A percentile compares a stretch with the other conserved stretches of the same genome.
Evolutionary conservation across 352 stramenopile genomes (phyloP).

Genomic region (Phytophthora constricta): DNA sequence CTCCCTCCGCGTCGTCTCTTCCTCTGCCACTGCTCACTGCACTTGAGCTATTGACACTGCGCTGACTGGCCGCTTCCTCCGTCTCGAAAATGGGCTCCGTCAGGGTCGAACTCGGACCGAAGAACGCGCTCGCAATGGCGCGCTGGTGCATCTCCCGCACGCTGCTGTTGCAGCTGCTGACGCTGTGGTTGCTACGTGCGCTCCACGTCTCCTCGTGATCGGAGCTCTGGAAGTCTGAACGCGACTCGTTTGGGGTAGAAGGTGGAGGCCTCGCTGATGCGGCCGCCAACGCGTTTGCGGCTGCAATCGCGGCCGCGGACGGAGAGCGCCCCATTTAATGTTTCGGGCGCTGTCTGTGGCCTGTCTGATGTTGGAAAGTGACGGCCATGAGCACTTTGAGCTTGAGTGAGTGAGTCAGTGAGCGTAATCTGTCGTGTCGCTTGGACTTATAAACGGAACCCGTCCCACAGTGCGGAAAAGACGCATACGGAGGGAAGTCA

Average conservation of each 20-base stretch:
- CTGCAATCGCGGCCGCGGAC: slow-evolving; percentile 33
- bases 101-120: slow-evolving; percentile 42
- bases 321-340: slow-evolving; percentile 14
- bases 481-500: no score
- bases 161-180: slow-evolving; percentile 61
- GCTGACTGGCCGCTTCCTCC: slow-evolving; percentile 27
- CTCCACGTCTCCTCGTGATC: slow-evolving; percentile 41
- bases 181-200: slow-evolving; percentile 51
- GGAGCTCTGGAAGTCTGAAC: no score
- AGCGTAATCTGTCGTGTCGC: slow-evolving; percentile 1
- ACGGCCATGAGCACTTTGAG: no score
- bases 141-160: slow-evolving; percentile 44
- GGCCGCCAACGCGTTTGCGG: slow-evolving; percentile 32
- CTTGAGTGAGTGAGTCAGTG: no score
- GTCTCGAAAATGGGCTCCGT: slow-evolving; percentile 36
- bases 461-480: no score
- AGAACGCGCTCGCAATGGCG: slow-evolving; percentile 46
- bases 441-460: no score
- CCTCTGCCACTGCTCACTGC: slow-evolving; percentile 16
- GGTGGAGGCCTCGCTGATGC: slow-evolving; percentile 16
- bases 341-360: not conserved
- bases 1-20: slow-evolving; percentile 10
- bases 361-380: slow-evolving; percentile 25
- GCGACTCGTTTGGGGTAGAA: no score
- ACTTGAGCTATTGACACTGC: slow-evolving; percentile 21